Base-by-base conservation (phyloP, 148 eudicot genomes). In the Rhododendron mucronatum region DNA sequence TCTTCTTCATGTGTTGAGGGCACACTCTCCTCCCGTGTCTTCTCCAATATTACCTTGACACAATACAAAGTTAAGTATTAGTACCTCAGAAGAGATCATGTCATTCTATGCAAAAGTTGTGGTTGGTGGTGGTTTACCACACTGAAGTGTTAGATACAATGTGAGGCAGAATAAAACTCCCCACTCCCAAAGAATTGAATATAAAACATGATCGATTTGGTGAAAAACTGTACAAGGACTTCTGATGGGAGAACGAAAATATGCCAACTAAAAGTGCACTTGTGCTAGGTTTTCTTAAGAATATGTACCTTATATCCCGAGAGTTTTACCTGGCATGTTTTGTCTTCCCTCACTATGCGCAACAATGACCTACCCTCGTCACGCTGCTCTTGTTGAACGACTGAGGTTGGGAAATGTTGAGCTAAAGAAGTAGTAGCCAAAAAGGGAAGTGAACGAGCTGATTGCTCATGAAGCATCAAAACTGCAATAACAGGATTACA, bases 331-430 rank as follows among this genome's bases (percentile, higher is more conserved):
- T 93, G 96, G 85, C 87, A 89, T 84, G 84, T 74, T 86, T 67
- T 93, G 37, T 90, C 93, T 82, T 92, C 94, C 86, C 87, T 91
- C 47, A 57, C 45, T 10, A 87, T 87, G 75, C 87, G 90, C 59
- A 91, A 84, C 59, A 89, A 88, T 83, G 91, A 78, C 86, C 89
- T 93, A 88, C 69, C 87, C 41, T 94, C 95, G 63, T 92, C 93
- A 61, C 88, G 94, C 85, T 90, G 93, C 85, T 95, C 98, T 67
- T 89, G 95, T 73, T 92, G 88, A 53, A 92, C 89, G 91, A 94
- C 92, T 67, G 99, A 91, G 23, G 93, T 80, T 79, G 95, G 92
- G 87, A 91, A 87, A 80, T 95, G 91, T 82, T 89, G 92, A 85
- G 88, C 91, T 89, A 87, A 79, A 82, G 93, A 79, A 82, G 93